These are phyloP conservation scores for Coemansia umbellata DNA, from an alignment of 192 early-diverging fungal genomes.

Conservation along the genomic window DNA sequence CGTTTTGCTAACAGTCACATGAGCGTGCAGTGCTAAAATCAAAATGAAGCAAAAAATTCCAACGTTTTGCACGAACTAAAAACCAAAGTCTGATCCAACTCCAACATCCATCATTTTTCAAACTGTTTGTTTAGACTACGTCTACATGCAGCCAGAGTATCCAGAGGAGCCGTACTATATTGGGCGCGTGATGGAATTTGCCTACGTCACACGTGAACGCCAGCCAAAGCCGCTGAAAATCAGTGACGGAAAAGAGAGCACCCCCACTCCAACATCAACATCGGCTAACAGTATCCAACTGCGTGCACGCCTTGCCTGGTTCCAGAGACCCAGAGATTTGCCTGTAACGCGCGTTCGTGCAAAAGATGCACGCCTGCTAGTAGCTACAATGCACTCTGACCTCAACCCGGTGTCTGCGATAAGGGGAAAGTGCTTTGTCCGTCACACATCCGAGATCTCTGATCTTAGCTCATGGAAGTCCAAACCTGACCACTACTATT, in stretches of 20 bases:
- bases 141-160: slow-evolving; percentile 69
- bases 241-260: slow-evolving; percentile 3
- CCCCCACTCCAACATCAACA: slow-evolving; percentile 20
- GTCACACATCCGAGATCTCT: slow-evolving; percentile 52
- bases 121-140: slow-evolving; percentile 58
- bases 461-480: slow-evolving; percentile 38
- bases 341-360: slow-evolving; percentile 54
- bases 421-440: slow-evolving; percentile 72
- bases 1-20: neutral
- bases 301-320: slow-evolving; percentile 62
- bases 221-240: slow-evolving; percentile 44
- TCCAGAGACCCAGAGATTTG: slow-evolving; percentile 73
- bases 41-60: too few relatives aligned
- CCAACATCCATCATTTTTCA: too few relatives aligned
- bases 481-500: slow-evolving; percentile 76
- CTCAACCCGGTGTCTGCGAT: slow-evolving; percentile 77
- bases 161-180: slow-evolving; percentile 73
- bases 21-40: neutral
- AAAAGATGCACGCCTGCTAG: slow-evolving; percentile 68
- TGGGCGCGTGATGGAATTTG: slow-evolving; percentile 78
- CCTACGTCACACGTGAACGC: slow-evolving; percentile 45
- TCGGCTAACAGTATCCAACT: slow-evolving; percentile 18
- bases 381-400: slow-evolving; percentile 88
- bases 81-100: too few relatives aligned
- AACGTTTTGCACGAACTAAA: too few relatives aligned